Conservation (phyloP, 345 rosid species). For the thale cress (Arabidopsis thaliana) region DNA sequence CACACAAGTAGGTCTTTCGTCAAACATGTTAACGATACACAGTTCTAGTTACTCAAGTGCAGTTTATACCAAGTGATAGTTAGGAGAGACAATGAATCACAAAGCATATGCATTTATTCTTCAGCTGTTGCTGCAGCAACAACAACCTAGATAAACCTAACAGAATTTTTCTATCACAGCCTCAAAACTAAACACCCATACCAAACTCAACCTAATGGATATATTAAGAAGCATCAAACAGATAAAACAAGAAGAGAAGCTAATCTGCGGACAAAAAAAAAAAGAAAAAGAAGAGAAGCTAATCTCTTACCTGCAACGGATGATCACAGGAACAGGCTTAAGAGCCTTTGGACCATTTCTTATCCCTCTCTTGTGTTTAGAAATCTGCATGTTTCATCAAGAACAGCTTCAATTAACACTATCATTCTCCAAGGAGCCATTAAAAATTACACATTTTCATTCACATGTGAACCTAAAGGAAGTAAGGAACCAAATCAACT, state of each 20-base stretch:
- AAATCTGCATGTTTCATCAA: slow-evolving; percentile 52
- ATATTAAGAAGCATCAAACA: slow-evolving; percentile 1
- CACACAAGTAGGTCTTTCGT: slow-evolving; percentile 18
- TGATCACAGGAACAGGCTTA: slow-evolving; percentile 83
- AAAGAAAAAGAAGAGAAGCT: slow-evolving; percentile 1
- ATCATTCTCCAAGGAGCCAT: background rate
- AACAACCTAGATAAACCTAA: slow-evolving; percentile 6
- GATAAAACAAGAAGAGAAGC: slow-evolving; percentile 10
- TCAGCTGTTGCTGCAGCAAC: background rate
- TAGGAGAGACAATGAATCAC: slow-evolving; percentile 3
- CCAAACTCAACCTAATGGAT: slow-evolving; percentile 2
- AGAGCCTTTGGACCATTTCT: slow-evolving; percentile 79
- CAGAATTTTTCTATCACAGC: background rate
- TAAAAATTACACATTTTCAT: background rate
- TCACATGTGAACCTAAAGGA: background rate
- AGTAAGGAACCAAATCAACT: slow-evolving; percentile 12
- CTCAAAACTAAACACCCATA: background rate
- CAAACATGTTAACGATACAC: slow-evolving; percentile 3
- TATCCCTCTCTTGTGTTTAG: slow-evolving; percentile 75
- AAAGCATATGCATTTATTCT: background rate
- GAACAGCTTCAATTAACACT: slow-evolving; percentile 10
- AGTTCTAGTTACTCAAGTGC: slow-evolving; percentile 11
- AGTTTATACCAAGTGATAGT: background rate
- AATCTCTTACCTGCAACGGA: slow-evolving; percentile 78
- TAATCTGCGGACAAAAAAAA: background rate